A percentile compares a stretch with the other conserved stretches of the same genome.
Conservation (phyloP, 2,329 filamentous ascomycete species). For the Meredithiella fracta region DNA sequence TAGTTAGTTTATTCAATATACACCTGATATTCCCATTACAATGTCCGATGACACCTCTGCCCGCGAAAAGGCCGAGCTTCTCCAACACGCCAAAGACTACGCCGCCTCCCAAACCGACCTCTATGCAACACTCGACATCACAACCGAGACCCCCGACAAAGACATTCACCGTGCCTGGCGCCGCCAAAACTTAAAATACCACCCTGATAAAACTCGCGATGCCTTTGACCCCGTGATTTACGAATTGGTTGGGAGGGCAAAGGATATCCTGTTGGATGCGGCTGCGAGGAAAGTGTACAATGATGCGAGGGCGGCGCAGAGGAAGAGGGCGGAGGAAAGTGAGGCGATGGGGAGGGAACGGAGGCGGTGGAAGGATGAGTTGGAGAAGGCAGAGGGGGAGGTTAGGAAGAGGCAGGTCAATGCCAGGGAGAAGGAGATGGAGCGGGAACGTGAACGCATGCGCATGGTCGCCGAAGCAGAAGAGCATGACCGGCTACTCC, state of each 20-base stretch:
- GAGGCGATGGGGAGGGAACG: conserved; percentile 58
- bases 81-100: conserved; percentile 39
- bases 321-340: conserved; percentile 53
- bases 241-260: conserved; percentile 70
- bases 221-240: conserved; percentile 66
- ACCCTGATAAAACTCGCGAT: conserved; percentile 76
- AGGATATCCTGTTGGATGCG: conserved; percentile 61
- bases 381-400: conserved; percentile 61
- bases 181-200: conserved; percentile 72
- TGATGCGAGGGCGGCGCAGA: conserved; percentile 51
- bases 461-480: conserved; percentile 23
- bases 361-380: conserved; percentile 66
- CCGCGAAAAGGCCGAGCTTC: conserved; percentile 28
- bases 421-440: conserved; percentile 24
- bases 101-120: conserved; percentile 52
- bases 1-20: neutral
- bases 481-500: conserved; percentile 3
- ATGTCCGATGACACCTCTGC: conserved; percentile 11
- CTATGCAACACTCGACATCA: conserved; percentile 51
- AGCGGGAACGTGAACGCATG: conserved; percentile 23
- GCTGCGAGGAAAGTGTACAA: conserved; percentile 64
- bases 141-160: conserved; percentile 43
- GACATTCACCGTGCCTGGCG: conserved; percentile 74
- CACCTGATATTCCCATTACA: neutral
- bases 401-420: conserved; percentile 42